Percentiles rank a stretch among this genome's conserved stretches.
Evolutionary conservation across 2,329 filamentous ascomycete species (phyloP).

Genomic region (Phialophora chinensis): DNA sequence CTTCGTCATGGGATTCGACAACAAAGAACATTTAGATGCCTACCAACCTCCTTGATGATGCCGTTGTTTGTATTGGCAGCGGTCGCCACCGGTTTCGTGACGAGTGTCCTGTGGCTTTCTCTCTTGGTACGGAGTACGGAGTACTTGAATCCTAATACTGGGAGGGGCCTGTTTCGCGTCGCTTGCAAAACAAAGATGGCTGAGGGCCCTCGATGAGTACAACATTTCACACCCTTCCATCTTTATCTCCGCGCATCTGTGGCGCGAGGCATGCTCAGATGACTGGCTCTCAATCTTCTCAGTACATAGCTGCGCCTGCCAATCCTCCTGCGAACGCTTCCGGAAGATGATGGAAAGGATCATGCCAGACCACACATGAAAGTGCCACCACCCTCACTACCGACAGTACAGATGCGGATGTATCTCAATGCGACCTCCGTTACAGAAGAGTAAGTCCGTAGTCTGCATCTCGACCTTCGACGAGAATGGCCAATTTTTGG

Average conservation of each 20-base stretch:
- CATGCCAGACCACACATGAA: neutral
- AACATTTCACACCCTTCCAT: neutral
- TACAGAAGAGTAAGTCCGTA: slow-evolving; percentile 9
- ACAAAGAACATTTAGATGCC: slow-evolving; percentile 2
- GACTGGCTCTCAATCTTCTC: neutral
- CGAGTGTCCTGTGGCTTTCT: slow-evolving; percentile 15
- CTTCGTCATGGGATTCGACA: slow-evolving; percentile 7
- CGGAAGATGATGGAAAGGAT: neutral
- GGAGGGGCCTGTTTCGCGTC: neutral
- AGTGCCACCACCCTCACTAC: neutral
- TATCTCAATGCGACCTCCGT: slow-evolving; percentile 1
- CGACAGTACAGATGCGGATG: slow-evolving; percentile 1
- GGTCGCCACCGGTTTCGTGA: slow-evolving; percentile 10
- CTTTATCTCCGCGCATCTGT: slow-evolving; percentile 2
- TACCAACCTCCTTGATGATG: slow-evolving; percentile 14
- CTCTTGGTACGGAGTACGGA: neutral
- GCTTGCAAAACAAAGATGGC: slow-evolving; percentile 6
- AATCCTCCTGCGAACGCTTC: neutral
- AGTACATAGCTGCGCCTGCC: too few species aligned
- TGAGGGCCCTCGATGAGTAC: neutral
- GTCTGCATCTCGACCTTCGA: neutral
- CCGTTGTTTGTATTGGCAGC: neutral
- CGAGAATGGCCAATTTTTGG: neutral
- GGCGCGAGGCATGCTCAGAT: slow-evolving; percentile 6
- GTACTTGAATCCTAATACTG: neutral